A percentile compares a stretch with the other conserved stretches of the same genome.
Evolutionary conservation across 108 stramenopile genomes (phyloP).

Genomic region (Nitzschia palea): DNA sequence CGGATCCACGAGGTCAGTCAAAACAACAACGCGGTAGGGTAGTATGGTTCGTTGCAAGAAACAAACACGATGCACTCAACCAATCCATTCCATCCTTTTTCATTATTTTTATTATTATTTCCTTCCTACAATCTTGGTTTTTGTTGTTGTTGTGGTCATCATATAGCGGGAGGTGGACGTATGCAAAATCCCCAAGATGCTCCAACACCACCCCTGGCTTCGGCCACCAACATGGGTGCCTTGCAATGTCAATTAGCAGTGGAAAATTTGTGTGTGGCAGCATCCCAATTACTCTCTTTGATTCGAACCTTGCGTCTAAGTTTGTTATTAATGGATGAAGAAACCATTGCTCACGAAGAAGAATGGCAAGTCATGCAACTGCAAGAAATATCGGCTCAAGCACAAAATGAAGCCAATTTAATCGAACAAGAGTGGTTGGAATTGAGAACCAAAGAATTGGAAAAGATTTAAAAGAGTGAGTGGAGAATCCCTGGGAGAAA

Average conservation of each 20-base stretch:
- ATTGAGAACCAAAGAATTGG: constrained; percentile 32
- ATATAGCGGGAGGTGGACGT: constrained; percentile 59
- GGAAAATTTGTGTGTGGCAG: constrained; percentile 80
- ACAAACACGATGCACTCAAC: too few species aligned
- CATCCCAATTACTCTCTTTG: constrained; percentile 68
- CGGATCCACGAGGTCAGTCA: constrained; percentile 28
- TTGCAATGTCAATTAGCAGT: constrained; percentile 73
- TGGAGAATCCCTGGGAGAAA: too few species aligned
- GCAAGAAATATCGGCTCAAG: constrained; percentile 39
- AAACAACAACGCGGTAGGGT: neutral
- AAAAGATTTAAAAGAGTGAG: too few species aligned
- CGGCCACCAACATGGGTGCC: constrained; percentile 46
- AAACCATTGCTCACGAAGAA: constrained; percentile 72
- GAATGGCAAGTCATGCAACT: constrained; percentile 63
- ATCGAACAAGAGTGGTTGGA: constrained; percentile 70
- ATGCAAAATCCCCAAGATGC: constrained; percentile 71
- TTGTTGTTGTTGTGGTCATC: neutral
- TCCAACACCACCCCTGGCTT: constrained; percentile 80
- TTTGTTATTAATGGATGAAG: constrained; percentile 81
- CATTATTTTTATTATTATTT: too few species aligned
- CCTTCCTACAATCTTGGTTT: too few species aligned
- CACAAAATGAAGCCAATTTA: constrained; percentile 48
- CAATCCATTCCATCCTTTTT: too few species aligned
- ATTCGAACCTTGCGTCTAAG: constrained; percentile 80
- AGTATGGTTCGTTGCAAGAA: too few species aligned